phyloP scores from a whole-genome alignment of 768 basidiomycete species.

The Boletales sp. region DNA sequence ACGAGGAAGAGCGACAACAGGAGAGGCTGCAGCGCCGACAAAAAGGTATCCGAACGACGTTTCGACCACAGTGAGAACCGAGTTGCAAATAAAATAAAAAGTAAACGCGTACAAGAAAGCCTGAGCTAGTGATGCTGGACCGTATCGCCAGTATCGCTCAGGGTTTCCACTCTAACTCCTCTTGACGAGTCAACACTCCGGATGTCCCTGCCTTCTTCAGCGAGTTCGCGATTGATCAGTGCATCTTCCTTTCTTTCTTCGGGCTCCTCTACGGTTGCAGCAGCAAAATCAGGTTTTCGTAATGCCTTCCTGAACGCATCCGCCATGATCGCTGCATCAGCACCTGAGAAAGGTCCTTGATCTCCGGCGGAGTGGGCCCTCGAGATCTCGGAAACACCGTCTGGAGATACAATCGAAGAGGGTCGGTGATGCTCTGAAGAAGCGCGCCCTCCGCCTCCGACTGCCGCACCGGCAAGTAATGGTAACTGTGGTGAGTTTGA shows the following conservation, averaged over 20 bases:
- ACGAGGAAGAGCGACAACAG: constrained; percentile 28
- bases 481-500: constrained; percentile 45
- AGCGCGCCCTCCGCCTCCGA: constrained; percentile 30
- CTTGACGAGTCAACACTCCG: constrained; percentile 77
- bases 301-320: constrained; percentile 87
- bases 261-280: constrained; percentile 58
- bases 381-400: constrained; percentile 73
- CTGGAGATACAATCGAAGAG: constrained; percentile 48
- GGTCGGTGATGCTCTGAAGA: constrained; percentile 34
- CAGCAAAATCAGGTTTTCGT: constrained; percentile 86
- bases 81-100: constrained; percentile 35
- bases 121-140: constrained; percentile 42
- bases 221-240: constrained; percentile 65
- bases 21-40: constrained; percentile 21
- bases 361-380: constrained; percentile 57
- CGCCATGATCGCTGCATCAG: constrained; percentile 91
- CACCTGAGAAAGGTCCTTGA: constrained; percentile 70
- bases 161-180: constrained; percentile 74
- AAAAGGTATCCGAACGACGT: constrained; percentile 35
- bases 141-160: constrained; percentile 51
- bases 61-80: constrained; percentile 33
- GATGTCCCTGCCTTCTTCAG: constrained; percentile 88
- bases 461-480: constrained; percentile 35
- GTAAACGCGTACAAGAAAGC: constrained; percentile 32
- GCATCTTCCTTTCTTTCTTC: constrained; percentile 41